Evolutionary conservation across 2,329 filamentous ascomycete species (phyloP).

Genomic region (Microdochium paspali): DNA sequence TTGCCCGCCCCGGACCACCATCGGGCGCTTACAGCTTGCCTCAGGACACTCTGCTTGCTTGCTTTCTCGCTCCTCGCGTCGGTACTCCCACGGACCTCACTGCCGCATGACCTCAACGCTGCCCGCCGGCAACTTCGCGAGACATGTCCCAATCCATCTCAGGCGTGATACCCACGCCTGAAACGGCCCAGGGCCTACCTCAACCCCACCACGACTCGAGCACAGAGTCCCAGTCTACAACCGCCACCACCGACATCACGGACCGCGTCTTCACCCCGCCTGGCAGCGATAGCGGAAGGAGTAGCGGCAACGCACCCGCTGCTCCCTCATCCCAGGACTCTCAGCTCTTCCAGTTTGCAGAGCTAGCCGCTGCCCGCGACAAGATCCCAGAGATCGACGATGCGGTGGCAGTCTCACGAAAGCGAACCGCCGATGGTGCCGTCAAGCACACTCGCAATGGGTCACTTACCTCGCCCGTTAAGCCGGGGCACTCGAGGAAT

Average conservation of each 20-base stretch:
- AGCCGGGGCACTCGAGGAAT: slow-evolving; percentile 56
- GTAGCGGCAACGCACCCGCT: slow-evolving; percentile 25
- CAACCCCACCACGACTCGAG: slow-evolving; percentile 20
- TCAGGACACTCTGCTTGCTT: not conserved
- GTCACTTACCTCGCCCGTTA: slow-evolving; percentile 35
- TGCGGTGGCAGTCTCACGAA: slow-evolving; percentile 39
- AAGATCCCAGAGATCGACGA: slow-evolving; percentile 31
- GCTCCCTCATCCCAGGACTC: slow-evolving; percentile 42
- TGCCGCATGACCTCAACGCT: not conserved
- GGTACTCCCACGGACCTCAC: not conserved
- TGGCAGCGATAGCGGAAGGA: slow-evolving; percentile 29
- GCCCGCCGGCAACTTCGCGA: not conserved
- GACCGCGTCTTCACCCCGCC: slow-evolving; percentile 34
- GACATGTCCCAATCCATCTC: not conserved
- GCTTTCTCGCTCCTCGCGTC: not conserved
- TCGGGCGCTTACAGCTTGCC: no score
- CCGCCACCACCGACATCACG: slow-evolving; percentile 23
- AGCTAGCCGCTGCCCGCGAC: slow-evolving; percentile 44
- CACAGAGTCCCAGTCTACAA: slow-evolving; percentile 34
- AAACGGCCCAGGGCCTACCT: not conserved
- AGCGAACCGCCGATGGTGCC: slow-evolving; percentile 68
- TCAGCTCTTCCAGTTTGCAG: slow-evolving; percentile 48
- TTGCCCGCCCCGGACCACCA: not conserved
- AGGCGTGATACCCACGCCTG: not conserved
- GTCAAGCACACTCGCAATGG: slow-evolving; percentile 45